Conservation (phyloP, 768 basidiomycete species). For the Termitomyces sp. region DNA sequence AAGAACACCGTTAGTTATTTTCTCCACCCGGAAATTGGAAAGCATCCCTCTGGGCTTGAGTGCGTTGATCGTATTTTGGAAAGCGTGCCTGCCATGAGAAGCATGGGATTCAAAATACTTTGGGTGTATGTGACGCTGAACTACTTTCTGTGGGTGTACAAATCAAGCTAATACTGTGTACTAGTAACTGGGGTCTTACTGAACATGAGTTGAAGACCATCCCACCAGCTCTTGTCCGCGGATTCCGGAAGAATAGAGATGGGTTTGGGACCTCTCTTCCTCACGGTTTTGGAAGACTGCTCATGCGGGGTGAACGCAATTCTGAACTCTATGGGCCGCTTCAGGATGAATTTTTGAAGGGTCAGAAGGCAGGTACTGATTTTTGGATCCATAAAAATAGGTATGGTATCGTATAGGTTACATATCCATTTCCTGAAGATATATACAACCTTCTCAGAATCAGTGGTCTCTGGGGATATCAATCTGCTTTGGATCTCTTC, state of each 20-base stretch:
- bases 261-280: slow-evolving; percentile 54
- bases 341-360: slow-evolving; percentile 47
- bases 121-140: slow-evolving; percentile 46
- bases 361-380: slow-evolving; percentile 50
- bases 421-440: neutral
- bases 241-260: slow-evolving; percentile 41
- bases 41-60: slow-evolving; percentile 47
- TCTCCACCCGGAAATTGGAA: slow-evolving; percentile 53
- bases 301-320: slow-evolving; percentile 55
- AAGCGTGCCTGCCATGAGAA: slow-evolving; percentile 40
- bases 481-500: slow-evolving; percentile 56
- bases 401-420: slow-evolving; percentile 19
- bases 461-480: slow-evolving; percentile 63
- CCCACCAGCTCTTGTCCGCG: slow-evolving; percentile 52
- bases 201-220: slow-evolving; percentile 55
- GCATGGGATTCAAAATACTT: slow-evolving; percentile 39
- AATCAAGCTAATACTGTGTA: neutral
- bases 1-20: slow-evolving; percentile 41
- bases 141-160: neutral
- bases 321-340: slow-evolving; percentile 60
- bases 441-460: slow-evolving; percentile 30
- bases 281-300: slow-evolving; percentile 45
- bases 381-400: slow-evolving; percentile 72
- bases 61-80: slow-evolving; percentile 52
- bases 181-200: slow-evolving; percentile 69